Base-by-base conservation (phyloP, 2,329 filamentous ascomycete species). In the Juglanconis sp. region DNA sequence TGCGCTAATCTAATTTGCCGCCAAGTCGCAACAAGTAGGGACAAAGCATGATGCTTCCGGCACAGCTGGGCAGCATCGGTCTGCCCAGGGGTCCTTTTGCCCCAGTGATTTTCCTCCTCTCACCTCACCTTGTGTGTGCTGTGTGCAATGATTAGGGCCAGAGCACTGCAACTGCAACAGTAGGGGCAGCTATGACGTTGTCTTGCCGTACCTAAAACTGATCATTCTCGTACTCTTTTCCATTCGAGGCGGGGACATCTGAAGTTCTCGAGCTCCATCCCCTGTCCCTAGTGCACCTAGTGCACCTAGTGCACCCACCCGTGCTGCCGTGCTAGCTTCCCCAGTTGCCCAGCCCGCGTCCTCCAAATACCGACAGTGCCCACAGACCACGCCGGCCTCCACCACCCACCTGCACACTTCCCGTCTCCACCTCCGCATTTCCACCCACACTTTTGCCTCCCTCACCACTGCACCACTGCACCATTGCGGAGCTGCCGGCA, bases 361-460 rank as follows among this genome's bases (percentile, higher is more conserved):
- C 7, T 34, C 5, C 2, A 7, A 49, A 35, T 31, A 31, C 49
- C 51, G 31, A 42, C 46, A 24, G 44, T 34, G 11, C 35, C 31
- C 31, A 24, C 44, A 30, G 24, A 31, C 40, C 48, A 17, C 53
- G n/a, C 5, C 24, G 31, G 35, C 35, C 49, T 51, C 36, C 40
- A 15, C 42, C 53, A 40, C 35, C 53, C 47, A 40, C 54, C 59
- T 49, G 42, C 55, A 24, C 38, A 48, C 36, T 36, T 48, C 35
- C 60, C 61, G 54, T 56, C 61, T 51, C 61, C 61, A 59, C 61
- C 58, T 61, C 61, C 61, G 61, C 61, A 63, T 60, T 60, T 50
- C 47, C 51, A 47, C 57, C 57, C 61, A 60, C 61, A 54, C 32
- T 51, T 59, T 54, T 38, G 31, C 30, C 34, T 40, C 36, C 35